Percentiles rank a stretch among this genome's conserved stretches.
phyloP scores from a whole-genome alignment of 192 early-diverging fungal species.

The Entophlyctis luteolus region DNA sequence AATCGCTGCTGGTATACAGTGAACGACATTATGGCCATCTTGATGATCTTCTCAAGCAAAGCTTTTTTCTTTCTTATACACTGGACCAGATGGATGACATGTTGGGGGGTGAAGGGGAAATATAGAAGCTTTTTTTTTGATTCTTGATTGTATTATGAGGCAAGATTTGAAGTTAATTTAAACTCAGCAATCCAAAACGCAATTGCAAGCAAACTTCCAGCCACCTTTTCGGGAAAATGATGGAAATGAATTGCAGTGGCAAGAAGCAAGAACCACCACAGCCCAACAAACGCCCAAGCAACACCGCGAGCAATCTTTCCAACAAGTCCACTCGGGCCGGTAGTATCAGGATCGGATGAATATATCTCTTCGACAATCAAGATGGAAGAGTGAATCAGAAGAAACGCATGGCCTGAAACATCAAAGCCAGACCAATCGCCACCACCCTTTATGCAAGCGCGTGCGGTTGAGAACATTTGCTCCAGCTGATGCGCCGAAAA shows the following conservation, averaged over 20 bases:
- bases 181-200: constrained; percentile 63
- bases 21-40: constrained; percentile 85
- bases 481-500: neutral
- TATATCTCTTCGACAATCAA: constrained; percentile 32
- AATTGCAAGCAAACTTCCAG: constrained; percentile 65
- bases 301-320: neutral
- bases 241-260: constrained; percentile 81
- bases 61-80: constrained; percentile 85
- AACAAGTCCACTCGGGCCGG: neutral
- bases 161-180: too few species aligned
- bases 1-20: constrained; percentile 82
- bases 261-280: constrained; percentile 77
- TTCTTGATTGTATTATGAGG: too few species aligned
- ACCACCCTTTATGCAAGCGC: constrained; percentile 47
- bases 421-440: constrained; percentile 82
- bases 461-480: constrained; percentile 19
- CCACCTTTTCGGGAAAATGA: constrained; percentile 59
- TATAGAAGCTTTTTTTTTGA: too few species aligned
- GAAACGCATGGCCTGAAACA: constrained; percentile 82
- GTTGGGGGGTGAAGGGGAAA: constrained; percentile 4
- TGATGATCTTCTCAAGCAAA: constrained; percentile 72
- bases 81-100: constrained; percentile 77
- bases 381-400: constrained; percentile 24
- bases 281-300: neutral
- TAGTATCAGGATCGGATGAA: neutral